Evolutionary conservation across 2,329 filamentous ascomycete genomes (phyloP), one percentile per base, ranked within the genome.

Genomic region (Penicillium sp.): DNA sequence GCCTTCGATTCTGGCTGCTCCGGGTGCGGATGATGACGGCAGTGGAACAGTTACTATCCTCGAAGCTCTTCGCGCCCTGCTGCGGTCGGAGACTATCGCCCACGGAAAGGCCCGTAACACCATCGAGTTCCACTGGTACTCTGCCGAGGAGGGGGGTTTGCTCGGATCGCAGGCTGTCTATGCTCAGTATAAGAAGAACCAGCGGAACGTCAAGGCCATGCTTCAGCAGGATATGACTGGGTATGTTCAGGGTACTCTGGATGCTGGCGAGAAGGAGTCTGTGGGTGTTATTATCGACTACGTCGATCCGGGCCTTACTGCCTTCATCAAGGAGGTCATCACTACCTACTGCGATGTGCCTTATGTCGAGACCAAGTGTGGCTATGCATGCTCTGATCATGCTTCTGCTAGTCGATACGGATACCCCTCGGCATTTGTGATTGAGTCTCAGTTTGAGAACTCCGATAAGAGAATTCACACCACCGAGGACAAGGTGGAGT

Each of bases 201-300:
- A 83, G 31, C 84, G 87, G 26, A 86, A 93, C 62, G 82, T 97
- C 73, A 95, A 93, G 77, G 93, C 93, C 33, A 97, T 97, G 94
- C 84, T 97, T 52, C 93, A 97, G 78, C 93, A 97, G 76, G 93
- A 97, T 75, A 97, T 97, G 93, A 96, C 91, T 1, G 93, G 93
- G 17, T 97, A 88, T 71, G 83, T 91, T 5, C 85, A 92, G 71
- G 87, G 87, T 67, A 96, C 91, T 0, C 77, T 94, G 19, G 89
- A 94, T 62, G 88, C 90, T 3, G 91, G 91, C 56, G 82, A 90
- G 73, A 83, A 86, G 5, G 93, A 97, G 80, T 88, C 86, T 43
- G 89, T 97, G 3, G 93, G 93, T 41, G 90, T 97, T 49, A 96
- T 97, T 67, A 91, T 89, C 5, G 93, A 97, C 75, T 97, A 83